Percentiles rank a stretch among this genome's conserved stretches.
phyloP scores from a whole-genome alignment of 192 early-diverging fungal genomes.

The Coemansia sp. region DNA sequence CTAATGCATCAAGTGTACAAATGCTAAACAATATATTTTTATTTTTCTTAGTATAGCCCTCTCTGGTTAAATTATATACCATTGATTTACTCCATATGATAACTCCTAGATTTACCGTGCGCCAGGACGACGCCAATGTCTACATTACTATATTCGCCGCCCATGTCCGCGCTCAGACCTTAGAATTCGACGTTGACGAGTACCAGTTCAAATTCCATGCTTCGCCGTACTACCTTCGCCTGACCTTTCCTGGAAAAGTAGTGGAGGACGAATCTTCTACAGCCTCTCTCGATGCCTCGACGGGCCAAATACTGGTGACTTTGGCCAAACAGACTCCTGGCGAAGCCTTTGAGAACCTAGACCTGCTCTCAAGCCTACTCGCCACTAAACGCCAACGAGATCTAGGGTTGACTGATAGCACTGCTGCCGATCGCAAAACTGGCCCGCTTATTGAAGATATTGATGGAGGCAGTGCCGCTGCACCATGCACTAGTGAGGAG shows the following conservation, averaged over 20 bases:
- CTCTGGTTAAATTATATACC: not conserved
- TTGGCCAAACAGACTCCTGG: constrained; percentile 83
- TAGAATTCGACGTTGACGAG: constrained; percentile 85
- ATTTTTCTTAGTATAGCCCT: too few species aligned
- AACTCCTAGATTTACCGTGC: constrained; percentile 82
- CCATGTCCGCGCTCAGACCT: constrained; percentile 82
- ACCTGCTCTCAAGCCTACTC: constrained; percentile 86
- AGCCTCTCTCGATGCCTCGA: constrained; percentile 77
- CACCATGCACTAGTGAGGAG: constrained; percentile 7
- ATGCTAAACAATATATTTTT: too few species aligned
- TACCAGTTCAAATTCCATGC: constrained; percentile 87
- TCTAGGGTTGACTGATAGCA: constrained; percentile 1
- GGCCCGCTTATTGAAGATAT: constrained; percentile 51
- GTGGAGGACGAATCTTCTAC: constrained; percentile 85
- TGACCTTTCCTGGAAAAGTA: constrained; percentile 80
- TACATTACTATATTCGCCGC: constrained; percentile 79
- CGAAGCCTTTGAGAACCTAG: constrained; percentile 84
- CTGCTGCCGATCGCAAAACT: not conserved
- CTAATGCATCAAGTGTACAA: too few species aligned
- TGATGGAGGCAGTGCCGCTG: not conserved
- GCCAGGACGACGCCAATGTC: constrained; percentile 78
- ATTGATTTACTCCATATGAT: constrained; percentile 65
- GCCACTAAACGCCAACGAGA: constrained; percentile 62
- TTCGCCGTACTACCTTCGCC: constrained; percentile 89
- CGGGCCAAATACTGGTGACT: constrained; percentile 70